These are phyloP conservation scores for Podospora sp. DNA, from an alignment of 495 filamentous ascomycete species.

Conservation along the genomic window DNA sequence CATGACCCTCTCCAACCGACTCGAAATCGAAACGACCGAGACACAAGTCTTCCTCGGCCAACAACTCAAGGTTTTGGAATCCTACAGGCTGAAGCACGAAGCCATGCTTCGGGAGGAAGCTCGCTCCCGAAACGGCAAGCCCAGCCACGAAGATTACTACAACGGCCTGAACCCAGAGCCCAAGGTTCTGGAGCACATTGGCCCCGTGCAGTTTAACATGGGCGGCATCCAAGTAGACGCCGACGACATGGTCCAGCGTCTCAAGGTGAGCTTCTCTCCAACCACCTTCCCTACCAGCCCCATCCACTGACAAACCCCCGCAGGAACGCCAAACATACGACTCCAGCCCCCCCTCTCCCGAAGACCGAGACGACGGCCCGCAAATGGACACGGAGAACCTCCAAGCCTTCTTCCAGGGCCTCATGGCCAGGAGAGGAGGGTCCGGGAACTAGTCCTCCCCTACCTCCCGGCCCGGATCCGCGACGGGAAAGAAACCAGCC, in stretches of 20 bases:
- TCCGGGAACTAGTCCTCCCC: background rate
- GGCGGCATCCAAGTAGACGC: conserved; percentile 96
- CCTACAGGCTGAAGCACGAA: conserved; percentile 64
- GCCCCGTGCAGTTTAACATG: conserved; percentile 95
- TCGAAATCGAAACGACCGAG: conserved; percentile 75
- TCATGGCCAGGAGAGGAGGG: conserved; percentile 46
- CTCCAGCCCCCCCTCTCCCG: conserved; percentile 35
- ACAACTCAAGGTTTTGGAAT: conserved; percentile 74
- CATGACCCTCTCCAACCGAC: conserved; percentile 48
- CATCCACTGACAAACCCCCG: background rate
- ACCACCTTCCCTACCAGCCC: too few relatives aligned
- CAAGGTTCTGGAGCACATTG: conserved; percentile 83
- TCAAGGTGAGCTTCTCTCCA: conserved; percentile 62
- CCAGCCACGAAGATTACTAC: conserved; percentile 19
- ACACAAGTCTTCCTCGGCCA: conserved; percentile 76
- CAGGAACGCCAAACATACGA: conserved; percentile 53
- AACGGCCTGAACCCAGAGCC: conserved; percentile 51
- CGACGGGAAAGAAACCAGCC: background rate
- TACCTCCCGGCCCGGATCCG: background rate
- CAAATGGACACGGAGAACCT: conserved; percentile 52
- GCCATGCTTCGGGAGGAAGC: conserved; percentile 55
- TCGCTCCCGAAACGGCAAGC: conserved; percentile 40
- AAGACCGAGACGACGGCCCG: conserved; percentile 36
- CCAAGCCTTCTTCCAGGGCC: conserved; percentile 52
- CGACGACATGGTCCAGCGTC: conserved; percentile 87